Base-by-base conservation (phyloP, 345 rosid genomes). In the Eutrema japonicum region DNA sequence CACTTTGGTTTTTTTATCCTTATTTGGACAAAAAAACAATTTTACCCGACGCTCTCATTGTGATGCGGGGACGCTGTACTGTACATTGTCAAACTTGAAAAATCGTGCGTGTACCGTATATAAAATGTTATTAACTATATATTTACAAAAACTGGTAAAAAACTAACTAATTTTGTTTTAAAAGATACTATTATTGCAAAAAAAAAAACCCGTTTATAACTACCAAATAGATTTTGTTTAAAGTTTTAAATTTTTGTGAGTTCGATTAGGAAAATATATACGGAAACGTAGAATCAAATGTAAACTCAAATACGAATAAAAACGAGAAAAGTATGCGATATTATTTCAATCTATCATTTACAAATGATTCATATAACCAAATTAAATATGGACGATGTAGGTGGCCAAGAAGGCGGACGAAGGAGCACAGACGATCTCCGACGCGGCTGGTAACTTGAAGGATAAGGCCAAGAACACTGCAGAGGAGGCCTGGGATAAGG, bases 391-490 rank as follows among this genome's bases (percentile, higher is more conserved):
- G 32, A 32, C 5, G 6, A 50, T 18, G 3, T 66, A 71, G 77
- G 65, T 73, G 42, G 81, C 74, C 16, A 73, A 72, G 53, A 71
- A 72, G 53, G 74, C 77, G 37, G 73, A 77, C 0, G 78, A 73
- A 60, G 78, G 71, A 54, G 78, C 71, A 30, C 32, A 73, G 13
- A 78, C 74, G 11, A 56, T 78, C 26, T 47, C 78, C 0, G 63
- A 68, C 7, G 43, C 46, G 0, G 78, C 81, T 0, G 55, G 64
- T 43, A 64, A 73, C 35, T 62, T 78, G 50, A 78, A 73, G 56
- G 81, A 78, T 26, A 78, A 73, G 71, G 81, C 75, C 0, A 73
- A 78, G 37, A 63, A 63, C 70, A 73, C 81, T 42, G 78, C 78
- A 29, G 78, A 78, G 30, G 78, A 78, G 4, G 71, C 75, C 0